phyloP scores from a whole-genome alignment of 805 yeast species.

The Tetrapisispora namnaoensis region DNA sequence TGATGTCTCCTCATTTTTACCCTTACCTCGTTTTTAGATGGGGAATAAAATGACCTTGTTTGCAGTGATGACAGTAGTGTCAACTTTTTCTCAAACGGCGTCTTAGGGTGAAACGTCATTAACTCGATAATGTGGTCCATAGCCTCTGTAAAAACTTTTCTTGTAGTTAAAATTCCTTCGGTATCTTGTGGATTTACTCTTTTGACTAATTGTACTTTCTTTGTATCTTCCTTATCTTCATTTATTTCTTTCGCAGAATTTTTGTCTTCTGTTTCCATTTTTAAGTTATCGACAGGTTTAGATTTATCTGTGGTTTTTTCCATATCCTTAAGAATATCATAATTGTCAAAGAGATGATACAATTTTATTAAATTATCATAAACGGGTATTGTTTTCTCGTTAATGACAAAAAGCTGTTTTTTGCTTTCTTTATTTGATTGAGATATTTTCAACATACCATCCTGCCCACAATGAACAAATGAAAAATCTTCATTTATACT shows the following conservation, averaged over 20 bases:
- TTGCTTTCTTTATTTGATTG: constrained; percentile 2
- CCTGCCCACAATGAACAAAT: constrained; percentile 29
- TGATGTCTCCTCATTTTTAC: constrained; percentile 23
- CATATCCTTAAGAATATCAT: constrained; percentile 19
- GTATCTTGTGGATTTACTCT: not conserved
- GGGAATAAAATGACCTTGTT: constrained; percentile 12
- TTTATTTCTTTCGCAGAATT: not conserved
- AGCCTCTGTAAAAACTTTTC: constrained; percentile 30
- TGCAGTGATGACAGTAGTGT: constrained; percentile 14
- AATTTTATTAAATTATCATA: constrained; percentile 43
- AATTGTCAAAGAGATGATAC: constrained; percentile 34
- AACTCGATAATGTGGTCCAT: constrained; percentile 31
- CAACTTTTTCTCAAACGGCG: constrained; percentile 27
- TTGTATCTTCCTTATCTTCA: not conserved
- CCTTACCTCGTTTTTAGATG: constrained; percentile 17
- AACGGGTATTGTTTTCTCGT: constrained; percentile 20
- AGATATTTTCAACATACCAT: constrained; percentile 10
- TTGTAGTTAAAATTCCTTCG: constrained; percentile 3
- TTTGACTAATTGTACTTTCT: not conserved
- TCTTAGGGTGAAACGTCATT: constrained; percentile 38
- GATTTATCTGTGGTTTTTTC: not conserved
- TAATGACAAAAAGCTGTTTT: constrained; percentile 6
- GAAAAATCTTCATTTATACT: constrained; percentile 25
- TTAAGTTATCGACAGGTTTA: not conserved
- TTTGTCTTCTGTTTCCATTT: not conserved